Evolutionary conservation across 805 yeast genomes (phyloP).

Genomic region (Diddensiella transvaalensis): DNA sequence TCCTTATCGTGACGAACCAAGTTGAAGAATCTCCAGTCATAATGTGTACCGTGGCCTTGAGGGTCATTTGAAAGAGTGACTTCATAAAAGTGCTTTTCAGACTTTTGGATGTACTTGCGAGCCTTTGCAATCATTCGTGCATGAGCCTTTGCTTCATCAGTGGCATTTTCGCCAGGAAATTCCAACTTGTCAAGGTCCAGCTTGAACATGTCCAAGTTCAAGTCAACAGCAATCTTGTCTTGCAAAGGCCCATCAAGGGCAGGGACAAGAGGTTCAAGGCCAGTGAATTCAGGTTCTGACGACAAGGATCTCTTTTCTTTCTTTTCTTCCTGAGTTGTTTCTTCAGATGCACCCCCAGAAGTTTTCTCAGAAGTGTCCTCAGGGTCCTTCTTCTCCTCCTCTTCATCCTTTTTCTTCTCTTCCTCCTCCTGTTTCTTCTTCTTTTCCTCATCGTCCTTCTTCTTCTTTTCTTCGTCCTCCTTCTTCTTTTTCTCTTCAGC

Average conservation of each 20-base stretch:
- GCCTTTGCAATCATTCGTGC: constrained; percentile 19
- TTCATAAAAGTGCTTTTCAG: constrained; percentile 25
- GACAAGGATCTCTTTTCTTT: neutral
- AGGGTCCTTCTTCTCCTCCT: constrained; percentile 4
- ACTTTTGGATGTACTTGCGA: constrained; percentile 5
- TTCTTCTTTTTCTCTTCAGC: constrained; percentile 11
- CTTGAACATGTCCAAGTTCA: constrained; percentile 17
- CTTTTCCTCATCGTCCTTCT: constrained; percentile 3
- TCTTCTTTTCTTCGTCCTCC: neutral
- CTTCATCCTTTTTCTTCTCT: neutral
- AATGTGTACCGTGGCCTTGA: constrained; percentile 34
- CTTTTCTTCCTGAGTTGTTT: neutral
- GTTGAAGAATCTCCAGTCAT: constrained; percentile 68
- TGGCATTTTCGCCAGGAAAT: constrained; percentile 8
- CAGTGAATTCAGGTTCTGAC: neutral
- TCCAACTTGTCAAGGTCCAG: constrained; percentile 16
- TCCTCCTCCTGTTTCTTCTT: constrained; percentile 5
- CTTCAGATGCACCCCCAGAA: constrained; percentile 6
- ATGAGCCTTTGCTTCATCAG: constrained; percentile 12
- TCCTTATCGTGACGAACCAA: constrained; percentile 36
- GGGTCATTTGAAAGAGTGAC: constrained; percentile 20
- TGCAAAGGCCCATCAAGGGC: constrained; percentile 1
- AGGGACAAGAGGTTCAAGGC: constrained; percentile 5
- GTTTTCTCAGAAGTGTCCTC: constrained; percentile 1
- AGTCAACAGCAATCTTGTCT: constrained; percentile 14